Evolutionary conservation across 2,329 filamentous ascomycete species (phyloP), one percentile per base, ranked within the genome.

Genomic region (Chrysosporium queenslandicum): DNA sequence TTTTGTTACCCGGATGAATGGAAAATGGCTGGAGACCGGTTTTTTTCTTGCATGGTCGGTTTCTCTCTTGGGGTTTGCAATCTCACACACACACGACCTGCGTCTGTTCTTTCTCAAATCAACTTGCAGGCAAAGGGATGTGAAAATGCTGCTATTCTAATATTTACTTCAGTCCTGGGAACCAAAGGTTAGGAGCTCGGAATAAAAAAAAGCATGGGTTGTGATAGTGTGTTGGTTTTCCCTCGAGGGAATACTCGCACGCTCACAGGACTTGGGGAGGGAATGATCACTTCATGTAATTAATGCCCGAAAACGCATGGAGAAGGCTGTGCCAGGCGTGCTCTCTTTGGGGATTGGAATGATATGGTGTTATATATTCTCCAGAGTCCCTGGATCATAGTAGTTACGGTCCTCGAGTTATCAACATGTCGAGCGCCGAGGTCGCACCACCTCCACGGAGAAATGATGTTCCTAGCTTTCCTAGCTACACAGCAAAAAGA

Each of bases 201-300:
- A 39, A 43, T 37, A 51, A 36, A 51, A 21, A 50, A 51, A 51
- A 51, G 27, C 49, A 29, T 25, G 47, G 47, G 47, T 50, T 30
- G 46, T 25, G 36, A 7, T 4, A 48, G 18, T 16, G 30, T 32
- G 30, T 42, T 50, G 36, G 47, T 12, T 42, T 50, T n/a, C n/a
- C 47, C 47, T 32, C 9, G 14, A 21, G 25, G 16, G 37, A 20
- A n/a, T 4, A n/a, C 14, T 16, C 14, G 8, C 18, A 32, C 16
- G 27, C 48, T 8, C 16, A 34, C 27, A 37, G 9, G 4, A 8
- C 23, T 14, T 12, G 23, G 39, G 32, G 11, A 29, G 29, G 20
- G 8, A 20, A 37, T 37, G 46, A 39, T 50, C n/a, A n/a, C 8
- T 42, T n/a, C 18, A 23, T 29, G 36, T 50, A 41, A 29, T 49